Evolutionary conservation across 257 asterid species (phyloP).

Genomic region (Rubia yunnanensis): DNA sequence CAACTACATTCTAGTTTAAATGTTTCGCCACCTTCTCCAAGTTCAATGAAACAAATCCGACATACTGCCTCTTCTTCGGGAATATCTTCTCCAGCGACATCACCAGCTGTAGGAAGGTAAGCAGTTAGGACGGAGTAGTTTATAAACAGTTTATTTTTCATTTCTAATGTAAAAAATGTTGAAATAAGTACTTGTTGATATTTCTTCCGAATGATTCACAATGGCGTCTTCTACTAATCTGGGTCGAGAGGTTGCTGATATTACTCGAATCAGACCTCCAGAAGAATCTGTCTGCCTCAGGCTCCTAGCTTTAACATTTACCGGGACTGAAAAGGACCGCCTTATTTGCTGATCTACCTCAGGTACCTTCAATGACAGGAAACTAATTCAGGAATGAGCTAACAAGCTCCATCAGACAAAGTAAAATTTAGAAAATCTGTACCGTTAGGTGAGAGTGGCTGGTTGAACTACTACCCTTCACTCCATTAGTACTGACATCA

Average conservation of each 20-base stretch:
- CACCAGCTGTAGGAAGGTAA: slow-evolving; percentile 24
- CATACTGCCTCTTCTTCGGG: slow-evolving; percentile 99
- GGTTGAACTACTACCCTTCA: slow-evolving; percentile 34
- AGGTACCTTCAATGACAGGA: slow-evolving; percentile 32
- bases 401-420: not conserved
- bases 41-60: slow-evolving; percentile 88
- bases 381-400: slow-evolving; percentile 10
- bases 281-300: slow-evolving; percentile 63
- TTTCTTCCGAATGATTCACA: slow-evolving; percentile 36
- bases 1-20: slow-evolving; percentile 96
- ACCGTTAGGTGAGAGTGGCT: slow-evolving; percentile 37
- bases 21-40: slow-evolving; percentile 90
- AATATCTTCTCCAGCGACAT: slow-evolving; percentile 74
- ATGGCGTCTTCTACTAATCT: slow-evolving; percentile 38
- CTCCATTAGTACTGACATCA: slow-evolving; percentile 29
- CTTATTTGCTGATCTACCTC: slow-evolving; percentile 48
- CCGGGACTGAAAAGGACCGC: slow-evolving; percentile 88
- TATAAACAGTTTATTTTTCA: not conserved
- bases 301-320: slow-evolving; percentile 60
- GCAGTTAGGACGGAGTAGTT: not conserved
- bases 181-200: slow-evolving; percentile 39
- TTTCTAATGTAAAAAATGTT: not conserved
- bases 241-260: slow-evolving; percentile 46
- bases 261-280: slow-evolving; percentile 75
- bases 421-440: slow-evolving; percentile 17